Evolutionary conservation across 1,284 basidiomycete genomes (phyloP).

Genomic region (Apiotrichum brassicae): DNA sequence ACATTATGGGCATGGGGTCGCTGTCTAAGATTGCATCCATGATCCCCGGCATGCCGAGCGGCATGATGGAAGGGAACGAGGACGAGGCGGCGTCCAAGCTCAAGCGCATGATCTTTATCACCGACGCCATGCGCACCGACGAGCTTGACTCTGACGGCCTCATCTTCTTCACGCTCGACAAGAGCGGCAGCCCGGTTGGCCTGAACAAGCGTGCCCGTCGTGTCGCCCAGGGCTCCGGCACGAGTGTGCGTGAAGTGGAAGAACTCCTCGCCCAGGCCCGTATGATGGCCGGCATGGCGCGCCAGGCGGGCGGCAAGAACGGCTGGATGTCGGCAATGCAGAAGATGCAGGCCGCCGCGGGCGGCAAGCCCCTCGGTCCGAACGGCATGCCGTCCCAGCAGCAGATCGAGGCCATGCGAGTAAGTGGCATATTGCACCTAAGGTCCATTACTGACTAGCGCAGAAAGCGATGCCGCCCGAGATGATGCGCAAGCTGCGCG

Average conservation of each 20-base stretch:
- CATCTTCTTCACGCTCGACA: constrained; percentile 66
- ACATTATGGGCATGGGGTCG: constrained; percentile 98
- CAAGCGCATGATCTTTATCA: constrained; percentile 99
- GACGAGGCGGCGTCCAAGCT: constrained; percentile 78
- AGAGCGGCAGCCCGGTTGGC: constrained; percentile 72
- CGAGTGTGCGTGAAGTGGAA: constrained; percentile 92
- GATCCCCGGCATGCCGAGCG: constrained; percentile 93
- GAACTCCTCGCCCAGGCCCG: constrained; percentile 90
- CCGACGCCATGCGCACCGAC: constrained; percentile 88
- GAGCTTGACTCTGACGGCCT: constrained; percentile 96
- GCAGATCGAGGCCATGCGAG: constrained; percentile 90
- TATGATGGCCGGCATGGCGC: constrained; percentile 97
- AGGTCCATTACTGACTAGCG: no score
- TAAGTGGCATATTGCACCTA: constrained; percentile 36
- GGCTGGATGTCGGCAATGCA: constrained; percentile 85
- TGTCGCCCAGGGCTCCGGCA: constrained; percentile 91
- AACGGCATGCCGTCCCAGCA: constrained; percentile 81
- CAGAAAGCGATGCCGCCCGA: constrained; percentile 82
- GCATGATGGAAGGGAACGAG: constrained; percentile 79
- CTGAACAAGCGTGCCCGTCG: constrained; percentile 80
- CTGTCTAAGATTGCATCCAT: constrained; percentile 97
- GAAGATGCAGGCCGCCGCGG: constrained; percentile 79
- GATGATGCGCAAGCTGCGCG: constrained; percentile 73
- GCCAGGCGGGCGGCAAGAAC: constrained; percentile 92
- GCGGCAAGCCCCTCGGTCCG: constrained; percentile 72